A percentile compares a stretch with the other conserved stretches of the same genome.
phyloP scores from a whole-genome alignment of 2,329 filamentous ascomycete species.

The Diaporthe helianthi region DNA sequence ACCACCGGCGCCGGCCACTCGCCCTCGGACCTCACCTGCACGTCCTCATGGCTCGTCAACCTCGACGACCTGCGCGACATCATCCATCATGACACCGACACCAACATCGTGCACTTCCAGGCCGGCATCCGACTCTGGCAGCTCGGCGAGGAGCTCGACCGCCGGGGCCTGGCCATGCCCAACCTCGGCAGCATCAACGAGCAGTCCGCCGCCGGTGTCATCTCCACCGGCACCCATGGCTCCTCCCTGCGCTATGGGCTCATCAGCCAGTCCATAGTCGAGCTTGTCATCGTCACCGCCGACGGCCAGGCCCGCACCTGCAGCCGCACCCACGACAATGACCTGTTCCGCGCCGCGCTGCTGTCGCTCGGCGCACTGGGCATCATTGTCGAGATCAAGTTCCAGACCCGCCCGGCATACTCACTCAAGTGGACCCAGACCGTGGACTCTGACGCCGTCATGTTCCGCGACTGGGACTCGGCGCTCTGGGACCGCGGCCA shows the following conservation, averaged over 20 bases:
- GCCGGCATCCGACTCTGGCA: slow-evolving; percentile 85
- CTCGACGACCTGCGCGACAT: slow-evolving; percentile 83
- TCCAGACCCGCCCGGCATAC: slow-evolving; percentile 80
- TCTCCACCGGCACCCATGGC: slow-evolving; percentile 92
- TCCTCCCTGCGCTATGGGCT: slow-evolving; percentile 85
- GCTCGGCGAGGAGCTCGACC: slow-evolving; percentile 76
- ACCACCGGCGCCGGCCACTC: slow-evolving; percentile 50
- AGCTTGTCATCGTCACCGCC: slow-evolving; percentile 80
- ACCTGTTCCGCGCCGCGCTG: slow-evolving; percentile 87
- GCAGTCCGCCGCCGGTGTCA: slow-evolving; percentile 91
- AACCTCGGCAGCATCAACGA: slow-evolving; percentile 95
- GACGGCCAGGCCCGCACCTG: slow-evolving; percentile 79
- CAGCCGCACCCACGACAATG: slow-evolving; percentile 68
- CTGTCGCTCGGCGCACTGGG: slow-evolving; percentile 89
- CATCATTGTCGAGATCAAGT: slow-evolving; percentile 88
- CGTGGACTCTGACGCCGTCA: slow-evolving; percentile 71
- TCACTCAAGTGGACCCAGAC: slow-evolving; percentile 88
- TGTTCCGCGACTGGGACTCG: slow-evolving; percentile 75
- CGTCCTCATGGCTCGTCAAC: slow-evolving; percentile 55
- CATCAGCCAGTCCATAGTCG: slow-evolving; percentile 78
- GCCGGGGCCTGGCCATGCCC: slow-evolving; percentile 81
- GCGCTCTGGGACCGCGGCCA: slow-evolving; percentile 84
- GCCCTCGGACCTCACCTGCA: slow-evolving; percentile 35
- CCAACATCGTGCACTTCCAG: slow-evolving; percentile 76
- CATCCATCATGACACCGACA: slow-evolving; percentile 71